Evolutionary conservation across 306 rosid species (phyloP), one percentile per base, ranked within the genome.

Genomic region (Sindora glabra): DNA sequence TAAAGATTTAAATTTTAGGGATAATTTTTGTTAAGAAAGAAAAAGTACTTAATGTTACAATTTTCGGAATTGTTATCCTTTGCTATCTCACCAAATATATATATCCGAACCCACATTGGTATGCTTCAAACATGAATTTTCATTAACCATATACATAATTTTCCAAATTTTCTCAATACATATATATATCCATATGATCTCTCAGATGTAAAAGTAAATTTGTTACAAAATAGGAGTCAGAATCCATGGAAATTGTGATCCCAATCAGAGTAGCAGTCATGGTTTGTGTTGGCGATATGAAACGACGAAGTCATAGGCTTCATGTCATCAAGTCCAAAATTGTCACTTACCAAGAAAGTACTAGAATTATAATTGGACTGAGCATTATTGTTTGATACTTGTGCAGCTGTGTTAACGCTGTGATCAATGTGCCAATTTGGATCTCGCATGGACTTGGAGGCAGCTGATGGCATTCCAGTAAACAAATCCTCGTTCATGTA

Each of bases 221-320:
- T n/a, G n/a, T n/a, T n/a, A n/a, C n/a, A n/a, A n/a, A n/a, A n/a
- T n/a, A n/a, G n/a, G n/a, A n/a, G n/a, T n/a, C 89, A 80, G 10
- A 91, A 75, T 27, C 83, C 76, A 40, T 92, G 84, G 56, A 88
- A 71, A 62, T 77, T 81, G 64, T n/a, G n/a, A n/a, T 88, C 96
- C 95, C 98, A 88, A 30, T 83, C 4, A 73, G 73, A 74, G 69
- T 69, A 65, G 5, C 65, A 71, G 48, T 67, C 40, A 42, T 66
- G 49, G 61, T 71, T 81, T 34, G 84, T 21, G 34, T 81, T 64
- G 50, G 75, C 10, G 54, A 74, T 74, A 23, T 95, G 95, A 58
- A 83, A 76, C 58, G 83, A 48, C 8, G 98, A 78, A 59, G 84
- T 76, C 46, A 83, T 29, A 11, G 80, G 84, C 46, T 85, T 94